Conservation (phyloP, 1,284 basidiomycete genomes). For the Ustilago vetiveriae region DNA sequence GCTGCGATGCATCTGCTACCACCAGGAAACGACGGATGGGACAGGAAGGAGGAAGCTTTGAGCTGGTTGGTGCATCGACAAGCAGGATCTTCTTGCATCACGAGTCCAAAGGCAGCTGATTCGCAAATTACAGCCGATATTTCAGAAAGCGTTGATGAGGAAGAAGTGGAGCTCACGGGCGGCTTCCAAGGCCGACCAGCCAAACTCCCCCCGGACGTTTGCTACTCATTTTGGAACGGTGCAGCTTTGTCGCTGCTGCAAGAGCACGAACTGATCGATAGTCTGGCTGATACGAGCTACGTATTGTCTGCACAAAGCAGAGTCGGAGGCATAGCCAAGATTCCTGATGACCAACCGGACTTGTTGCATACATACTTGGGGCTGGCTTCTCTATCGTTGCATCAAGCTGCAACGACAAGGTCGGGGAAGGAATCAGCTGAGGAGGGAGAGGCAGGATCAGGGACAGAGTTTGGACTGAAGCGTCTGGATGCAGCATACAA, state of each 20-base stretch:
- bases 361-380: constrained; percentile 63
- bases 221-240: constrained; percentile 66
- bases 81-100: constrained; percentile 4
- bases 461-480: constrained; percentile 20
- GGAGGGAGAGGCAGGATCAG: not conserved
- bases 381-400: constrained; percentile 55
- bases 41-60: constrained; percentile 6
- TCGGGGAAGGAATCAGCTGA: not conserved
- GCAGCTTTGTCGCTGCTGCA: constrained; percentile 47
- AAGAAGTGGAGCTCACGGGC: constrained; percentile 13
- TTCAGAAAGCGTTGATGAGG: no score
- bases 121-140: no score
- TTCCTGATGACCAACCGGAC: constrained; percentile 57
- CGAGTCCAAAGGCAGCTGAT: no score
- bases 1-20: constrained; percentile 76
- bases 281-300: constrained; percentile 41
- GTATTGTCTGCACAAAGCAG: constrained; percentile 54
- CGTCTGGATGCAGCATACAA: constrained; percentile 26
- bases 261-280: constrained; percentile 46
- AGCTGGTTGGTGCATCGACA: constrained; percentile 33
- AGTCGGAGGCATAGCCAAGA: constrained; percentile 61
- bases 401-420: constrained; percentile 7
- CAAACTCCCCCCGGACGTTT: constrained; percentile 56
- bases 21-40: constrained; percentile 2
- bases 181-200: constrained; percentile 54